Evolutionary conservation across 2,329 filamentous ascomycete species (phyloP).

Genomic region (Xylariaceae sp.): DNA sequence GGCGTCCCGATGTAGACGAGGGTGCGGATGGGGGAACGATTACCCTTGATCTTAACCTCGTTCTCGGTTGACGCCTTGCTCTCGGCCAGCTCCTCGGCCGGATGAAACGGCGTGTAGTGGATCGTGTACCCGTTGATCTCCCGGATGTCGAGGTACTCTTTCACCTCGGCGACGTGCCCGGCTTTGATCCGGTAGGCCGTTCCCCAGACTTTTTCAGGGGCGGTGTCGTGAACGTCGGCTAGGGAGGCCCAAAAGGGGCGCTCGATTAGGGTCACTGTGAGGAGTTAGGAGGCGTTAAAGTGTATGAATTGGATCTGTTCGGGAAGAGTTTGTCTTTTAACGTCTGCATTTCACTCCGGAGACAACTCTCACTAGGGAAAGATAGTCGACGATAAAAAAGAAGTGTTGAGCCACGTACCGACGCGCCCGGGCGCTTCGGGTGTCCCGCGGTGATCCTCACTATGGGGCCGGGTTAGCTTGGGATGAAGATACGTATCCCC

Average conservation of each 20-base stretch:
- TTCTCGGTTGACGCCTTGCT: no score
- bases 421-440: constrained; percentile 83
- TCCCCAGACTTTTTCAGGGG: constrained; percentile 73
- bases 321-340: background rate
- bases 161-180: constrained; percentile 70
- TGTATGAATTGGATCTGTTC: background rate
- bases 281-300: background rate
- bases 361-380: no score
- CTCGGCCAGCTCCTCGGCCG: constrained; percentile 35
- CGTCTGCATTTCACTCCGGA: background rate
- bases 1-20: constrained; percentile 95
- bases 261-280: constrained; percentile 74
- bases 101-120: constrained; percentile 81
- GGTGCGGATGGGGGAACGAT: constrained; percentile 39
- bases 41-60: no score
- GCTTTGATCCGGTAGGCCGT: constrained; percentile 81
- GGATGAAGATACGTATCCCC: background rate
- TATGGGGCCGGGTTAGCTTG: constrained; percentile 36
- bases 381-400: background rate
- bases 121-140: constrained; percentile 98
- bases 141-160: constrained; percentile 86
- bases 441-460: constrained; percentile 91
- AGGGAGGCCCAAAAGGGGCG: constrained; percentile 76
- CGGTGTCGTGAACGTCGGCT: constrained; percentile 58
- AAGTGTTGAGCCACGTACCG: background rate